Percentiles rank a stretch among this genome's conserved stretches.
phyloP scores from a whole-genome alignment of 2,329 filamentous ascomycete genomes.

The Pleomassaria siparia region DNA sequence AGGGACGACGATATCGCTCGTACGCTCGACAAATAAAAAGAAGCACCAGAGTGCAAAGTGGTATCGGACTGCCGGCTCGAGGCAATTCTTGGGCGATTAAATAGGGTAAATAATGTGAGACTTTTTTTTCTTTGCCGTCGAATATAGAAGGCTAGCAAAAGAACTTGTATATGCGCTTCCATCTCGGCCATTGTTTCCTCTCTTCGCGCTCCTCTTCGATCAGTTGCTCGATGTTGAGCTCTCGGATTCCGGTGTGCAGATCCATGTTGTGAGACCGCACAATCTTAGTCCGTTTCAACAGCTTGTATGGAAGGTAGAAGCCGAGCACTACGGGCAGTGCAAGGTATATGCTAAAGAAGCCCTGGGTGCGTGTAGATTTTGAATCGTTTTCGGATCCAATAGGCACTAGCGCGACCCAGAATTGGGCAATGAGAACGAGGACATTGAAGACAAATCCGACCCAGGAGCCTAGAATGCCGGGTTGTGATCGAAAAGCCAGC shows the following conservation, averaged over 20 bases:
- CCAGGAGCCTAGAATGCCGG: conserved; percentile 78
- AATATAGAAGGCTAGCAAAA: conserved; percentile 42
- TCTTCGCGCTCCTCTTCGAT: conserved; percentile 80
- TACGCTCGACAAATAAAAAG: background rate
- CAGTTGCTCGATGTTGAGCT: conserved; percentile 78
- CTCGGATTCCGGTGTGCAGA: conserved; percentile 78
- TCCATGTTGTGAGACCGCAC: conserved; percentile 77
- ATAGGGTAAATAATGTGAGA: background rate
- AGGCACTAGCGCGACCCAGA: conserved; percentile 84
- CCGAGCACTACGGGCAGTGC: conserved; percentile 67
- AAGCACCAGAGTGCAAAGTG: background rate
- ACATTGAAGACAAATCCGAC: conserved; percentile 74
- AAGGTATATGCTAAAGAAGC: conserved; percentile 74
- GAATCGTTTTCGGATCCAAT: conserved; percentile 58
- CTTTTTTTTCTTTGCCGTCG: background rate
- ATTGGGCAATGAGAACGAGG: conserved; percentile 77
- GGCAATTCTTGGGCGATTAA: background rate
- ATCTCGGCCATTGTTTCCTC: conserved; percentile 54
- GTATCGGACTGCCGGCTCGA: too few relatives aligned
- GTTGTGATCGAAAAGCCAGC: conserved; percentile 78
- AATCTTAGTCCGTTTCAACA: conserved; percentile 69
- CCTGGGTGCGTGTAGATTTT: conserved; percentile 53
- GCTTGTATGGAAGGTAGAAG: conserved; percentile 75
- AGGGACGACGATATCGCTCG: background rate
- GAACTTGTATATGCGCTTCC: conserved; percentile 54